phyloP scores from a whole-genome alignment of 2,329 filamentous ascomycete species.

The Zasmidium cellare region DNA sequence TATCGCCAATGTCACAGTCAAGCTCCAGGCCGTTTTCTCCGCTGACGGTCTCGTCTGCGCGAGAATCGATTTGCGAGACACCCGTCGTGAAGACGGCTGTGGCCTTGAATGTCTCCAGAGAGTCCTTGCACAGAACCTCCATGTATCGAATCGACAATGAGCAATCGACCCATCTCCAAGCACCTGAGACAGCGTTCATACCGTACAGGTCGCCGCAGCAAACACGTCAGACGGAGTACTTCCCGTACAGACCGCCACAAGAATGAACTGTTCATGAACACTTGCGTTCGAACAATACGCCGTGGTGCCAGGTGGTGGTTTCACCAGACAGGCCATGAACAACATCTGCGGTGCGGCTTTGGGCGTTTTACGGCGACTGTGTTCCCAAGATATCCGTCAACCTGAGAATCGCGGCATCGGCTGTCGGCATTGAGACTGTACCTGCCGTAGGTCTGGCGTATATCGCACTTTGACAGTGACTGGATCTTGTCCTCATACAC shows the following conservation, averaged over 20 bases:
- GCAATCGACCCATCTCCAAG: neutral
- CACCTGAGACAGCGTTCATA: neutral
- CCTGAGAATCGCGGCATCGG: no score
- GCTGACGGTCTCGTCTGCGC: neutral
- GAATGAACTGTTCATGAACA: no score
- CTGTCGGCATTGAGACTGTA: neutral
- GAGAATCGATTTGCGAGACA: neutral
- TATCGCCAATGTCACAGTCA: neutral
- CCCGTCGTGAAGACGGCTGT: neutral
- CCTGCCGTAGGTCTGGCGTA: neutral
- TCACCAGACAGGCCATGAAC: neutral
- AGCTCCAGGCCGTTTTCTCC: neutral
- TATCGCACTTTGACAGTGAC: neutral
- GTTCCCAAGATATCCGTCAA: no score
- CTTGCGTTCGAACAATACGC: no score
- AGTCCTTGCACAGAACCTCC: neutral
- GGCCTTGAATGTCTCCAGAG: neutral
- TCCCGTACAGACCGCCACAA: no score
- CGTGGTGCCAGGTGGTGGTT: neutral
- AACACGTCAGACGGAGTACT: no score
- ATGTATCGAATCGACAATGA: neutral
- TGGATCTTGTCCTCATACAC: neutral
- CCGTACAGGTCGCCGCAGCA: neutral
- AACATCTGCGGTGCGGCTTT: neutral
- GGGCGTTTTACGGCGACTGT: neutral